A percentile compares a stretch with the other conserved stretches of the same genome.
Conservation (phyloP, 441 rosid genomes). For the Erysimum cheiri region DNA sequence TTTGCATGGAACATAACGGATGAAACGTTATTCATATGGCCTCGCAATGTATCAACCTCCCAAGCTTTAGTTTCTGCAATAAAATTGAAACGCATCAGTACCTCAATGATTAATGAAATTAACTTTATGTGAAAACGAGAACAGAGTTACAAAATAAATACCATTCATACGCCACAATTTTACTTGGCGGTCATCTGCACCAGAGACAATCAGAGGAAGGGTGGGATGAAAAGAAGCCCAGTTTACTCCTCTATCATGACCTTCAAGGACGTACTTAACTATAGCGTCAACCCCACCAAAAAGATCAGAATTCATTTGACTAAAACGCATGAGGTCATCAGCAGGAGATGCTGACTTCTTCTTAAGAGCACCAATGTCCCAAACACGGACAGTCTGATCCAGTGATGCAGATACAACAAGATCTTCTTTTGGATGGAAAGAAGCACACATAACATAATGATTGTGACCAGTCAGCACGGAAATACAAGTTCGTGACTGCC, state of each 20-base stretch:
- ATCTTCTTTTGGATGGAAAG: constrained; percentile 92
- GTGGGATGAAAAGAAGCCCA: constrained; percentile 97
- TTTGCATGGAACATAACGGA: constrained; percentile 90
- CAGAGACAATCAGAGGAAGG: constrained; percentile 88
- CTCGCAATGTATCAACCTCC: constrained; percentile 94
- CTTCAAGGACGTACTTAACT: constrained; percentile 92
- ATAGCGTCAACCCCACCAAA: constrained; percentile 93
- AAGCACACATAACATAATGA: constrained; percentile 96
- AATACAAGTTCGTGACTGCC: constrained; percentile 86
- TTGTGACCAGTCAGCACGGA: constrained; percentile 49
- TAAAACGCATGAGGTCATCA: constrained; percentile 81
- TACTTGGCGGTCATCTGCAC: constrained; percentile 93
- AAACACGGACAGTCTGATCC: constrained; percentile 93
- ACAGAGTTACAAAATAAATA: constrained; percentile 27
- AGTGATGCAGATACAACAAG: constrained; percentile 90
- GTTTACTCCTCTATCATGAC: constrained; percentile 94
- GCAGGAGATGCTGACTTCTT: constrained; percentile 91
- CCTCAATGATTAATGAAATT: not conserved
- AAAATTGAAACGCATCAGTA: constrained; percentile 10
- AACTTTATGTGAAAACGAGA: not conserved
- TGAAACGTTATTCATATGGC: constrained; percentile 92
- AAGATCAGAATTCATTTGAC: constrained; percentile 85
- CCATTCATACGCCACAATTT: constrained; percentile 96
- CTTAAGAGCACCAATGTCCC: constrained; percentile 89
- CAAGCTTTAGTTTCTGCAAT: constrained; percentile 91